Percentiles rank a stretch among this genome's conserved stretches.
Evolutionary conservation across 2,329 filamentous ascomycete species (phyloP).

Genomic region (Sporothrix variecibatus): DNA sequence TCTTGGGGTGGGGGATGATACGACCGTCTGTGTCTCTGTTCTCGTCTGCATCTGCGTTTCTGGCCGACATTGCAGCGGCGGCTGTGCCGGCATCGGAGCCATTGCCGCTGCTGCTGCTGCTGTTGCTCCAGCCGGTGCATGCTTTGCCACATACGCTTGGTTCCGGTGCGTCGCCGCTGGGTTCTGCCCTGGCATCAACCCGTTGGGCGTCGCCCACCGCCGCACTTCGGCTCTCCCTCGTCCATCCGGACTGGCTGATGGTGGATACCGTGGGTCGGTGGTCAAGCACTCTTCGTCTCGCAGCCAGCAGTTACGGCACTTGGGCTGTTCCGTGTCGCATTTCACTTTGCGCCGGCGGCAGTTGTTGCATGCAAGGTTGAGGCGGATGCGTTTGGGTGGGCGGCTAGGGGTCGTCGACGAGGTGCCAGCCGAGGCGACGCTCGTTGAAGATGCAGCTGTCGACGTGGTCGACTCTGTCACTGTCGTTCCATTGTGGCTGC

Average conservation of each 20-base stretch:
- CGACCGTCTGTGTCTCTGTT: too few relatives aligned
- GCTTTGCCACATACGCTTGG: background rate
- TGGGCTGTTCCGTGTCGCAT: constrained; percentile 8
- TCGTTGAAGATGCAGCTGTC: background rate
- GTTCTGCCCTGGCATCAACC: background rate
- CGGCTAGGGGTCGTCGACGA: background rate
- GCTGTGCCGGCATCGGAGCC: too few relatives aligned
- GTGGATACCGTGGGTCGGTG: background rate
- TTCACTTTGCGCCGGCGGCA: background rate
- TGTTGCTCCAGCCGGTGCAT: background rate
- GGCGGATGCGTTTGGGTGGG: background rate
- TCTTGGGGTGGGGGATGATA: background rate
- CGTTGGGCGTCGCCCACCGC: constrained; percentile 1
- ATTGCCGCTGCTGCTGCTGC: background rate
- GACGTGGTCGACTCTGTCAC: background rate
- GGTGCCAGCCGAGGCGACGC: background rate
- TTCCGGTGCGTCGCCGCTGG: background rate
- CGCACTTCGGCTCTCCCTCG: background rate
- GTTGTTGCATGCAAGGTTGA: constrained; percentile 9
- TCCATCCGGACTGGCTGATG: background rate
- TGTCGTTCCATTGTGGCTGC: background rate
- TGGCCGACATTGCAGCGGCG: too few relatives aligned
- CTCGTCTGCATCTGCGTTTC: too few relatives aligned
- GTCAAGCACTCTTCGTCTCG: background rate
- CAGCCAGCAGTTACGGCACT: constrained; percentile 10